Base-by-base conservation (phyloP, 164 flowering plant genomes). In the Kingdonia uniflora region DNA sequence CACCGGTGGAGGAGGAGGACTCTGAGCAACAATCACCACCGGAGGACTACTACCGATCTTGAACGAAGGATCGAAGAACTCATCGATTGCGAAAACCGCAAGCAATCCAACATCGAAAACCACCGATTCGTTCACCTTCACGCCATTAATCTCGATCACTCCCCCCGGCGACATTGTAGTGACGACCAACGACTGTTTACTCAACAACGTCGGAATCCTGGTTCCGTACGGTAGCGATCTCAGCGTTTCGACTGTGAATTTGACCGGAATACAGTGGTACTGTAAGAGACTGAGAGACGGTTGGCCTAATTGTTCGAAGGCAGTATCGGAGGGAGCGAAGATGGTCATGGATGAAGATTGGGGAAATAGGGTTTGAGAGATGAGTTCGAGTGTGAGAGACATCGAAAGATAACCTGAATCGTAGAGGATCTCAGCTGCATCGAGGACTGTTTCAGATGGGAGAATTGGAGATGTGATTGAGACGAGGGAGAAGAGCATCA, bases 271-370 rank as follows among this genome's bases (percentile, higher is more conserved):
- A 68, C 73, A 55, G 68, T 81, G 88, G 65, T 67, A 61, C n/a
- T 59, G 73, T 70, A 85, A 80, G 44, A 69, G 76, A 23, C 64
- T 40, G n/a, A 78, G 75, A 0, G 80, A 33, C 0, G 85, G 85
- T 55, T 81, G 94, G 6, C 94, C 88, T 29, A 69, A 66, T 5
- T 17, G 14, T 16, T 46, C 13, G 62, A 84, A 84, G 40, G 82
- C 70, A 12, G 60, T 0, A 47, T 84, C 88, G 6, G 85, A 56
- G 14, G 86, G 82, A 35, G 82, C 46, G 70, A 84, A 81, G 55
- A 84, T 58, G 35, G 88, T 81, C 49, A 62, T 64, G 49, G 71
- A 48, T 2, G 76, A 57, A 11, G 62, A 55, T 6, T 47, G 49
- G 5, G 68, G 21, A 23, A 23, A 59, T 46, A 65, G 70, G 54